phyloP scores from a whole-genome alignment of 805 yeast genomes.

The Myxozyma mucilagina region DNA sequence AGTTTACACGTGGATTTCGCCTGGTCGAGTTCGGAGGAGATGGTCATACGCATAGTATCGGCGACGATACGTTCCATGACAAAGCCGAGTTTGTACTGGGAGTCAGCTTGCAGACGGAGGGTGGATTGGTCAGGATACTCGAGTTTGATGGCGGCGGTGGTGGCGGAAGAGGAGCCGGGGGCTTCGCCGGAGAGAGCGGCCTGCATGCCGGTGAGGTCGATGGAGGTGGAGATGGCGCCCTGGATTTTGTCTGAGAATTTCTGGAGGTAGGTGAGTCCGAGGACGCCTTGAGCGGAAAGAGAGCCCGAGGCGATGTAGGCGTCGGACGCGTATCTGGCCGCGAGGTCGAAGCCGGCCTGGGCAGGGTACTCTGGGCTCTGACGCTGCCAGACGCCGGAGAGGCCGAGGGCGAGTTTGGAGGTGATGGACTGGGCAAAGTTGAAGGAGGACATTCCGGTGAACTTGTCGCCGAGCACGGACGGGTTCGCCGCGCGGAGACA shows the following conservation, averaged over 20 bases:
- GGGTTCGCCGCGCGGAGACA: constrained; percentile 93
- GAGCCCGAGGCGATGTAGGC: constrained; percentile 94
- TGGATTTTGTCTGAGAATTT: constrained; percentile 89
- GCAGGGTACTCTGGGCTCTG: constrained; percentile 68
- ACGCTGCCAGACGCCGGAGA: constrained; percentile 82
- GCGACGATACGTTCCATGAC: constrained; percentile 90
- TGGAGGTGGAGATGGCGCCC: constrained; percentile 87
- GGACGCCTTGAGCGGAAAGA: constrained; percentile 83
- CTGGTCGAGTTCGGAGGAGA: constrained; percentile 93
- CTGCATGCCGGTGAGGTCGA: constrained; percentile 46
- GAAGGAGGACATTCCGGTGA: constrained; percentile 90
- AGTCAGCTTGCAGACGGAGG: constrained; percentile 92
- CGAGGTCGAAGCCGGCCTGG: constrained; percentile 86
- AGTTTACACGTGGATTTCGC: constrained; percentile 71
- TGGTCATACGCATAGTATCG: constrained; percentile 85
- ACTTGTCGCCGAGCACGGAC: constrained; percentile 66
- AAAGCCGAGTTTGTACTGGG: constrained; percentile 85
- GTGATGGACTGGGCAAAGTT: constrained; percentile 88
- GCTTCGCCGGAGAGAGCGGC: constrained; percentile 73
- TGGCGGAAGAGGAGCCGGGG: constrained; percentile 84
- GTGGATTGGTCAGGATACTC: constrained; percentile 89
- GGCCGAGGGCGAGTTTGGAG: constrained; percentile 79
- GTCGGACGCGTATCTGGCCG: constrained; percentile 83
- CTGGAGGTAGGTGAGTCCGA: constrained; percentile 90
- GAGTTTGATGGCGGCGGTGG: constrained; percentile 94